Evolutionary conservation across 768 basidiomycete species (phyloP).

Genomic region (Lentinula aciculospora): DNA sequence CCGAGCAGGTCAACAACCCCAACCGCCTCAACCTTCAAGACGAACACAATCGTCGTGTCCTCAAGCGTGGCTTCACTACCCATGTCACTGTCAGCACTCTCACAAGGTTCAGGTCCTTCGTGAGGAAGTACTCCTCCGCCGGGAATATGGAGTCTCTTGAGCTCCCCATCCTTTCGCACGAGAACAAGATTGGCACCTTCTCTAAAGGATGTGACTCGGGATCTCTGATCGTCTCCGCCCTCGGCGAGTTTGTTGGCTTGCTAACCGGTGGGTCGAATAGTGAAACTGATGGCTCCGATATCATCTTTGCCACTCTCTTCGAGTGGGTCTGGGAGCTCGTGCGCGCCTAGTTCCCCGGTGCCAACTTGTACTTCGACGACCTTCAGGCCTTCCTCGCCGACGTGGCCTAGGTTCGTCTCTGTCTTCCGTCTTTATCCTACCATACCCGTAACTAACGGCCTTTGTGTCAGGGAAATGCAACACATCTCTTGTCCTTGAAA

Average conservation of each 20-base stretch:
- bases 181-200: slow-evolving; percentile 21
- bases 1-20: slow-evolving; percentile 23
- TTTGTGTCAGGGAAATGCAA: not conserved
- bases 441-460: not conserved
- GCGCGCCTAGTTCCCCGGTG: slow-evolving; percentile 14
- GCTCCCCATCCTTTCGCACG: slow-evolving; percentile 20
- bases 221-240: slow-evolving; percentile 23
- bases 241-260: slow-evolving; percentile 25
- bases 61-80: slow-evolving; percentile 31
- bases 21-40: slow-evolving; percentile 22
- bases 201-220: slow-evolving; percentile 33
- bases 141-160: slow-evolving; percentile 21
- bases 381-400: not conserved
- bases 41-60: slow-evolving; percentile 25
- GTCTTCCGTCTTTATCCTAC: slow-evolving; percentile 3
- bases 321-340: slow-evolving; percentile 24
- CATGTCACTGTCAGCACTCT: slow-evolving; percentile 29
- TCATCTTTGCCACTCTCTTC: slow-evolving; percentile 29
- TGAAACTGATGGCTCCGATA: slow-evolving; percentile 18
- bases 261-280: slow-evolving; percentile 21
- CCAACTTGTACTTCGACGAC: slow-evolving; percentile 15
- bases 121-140: slow-evolving; percentile 20
- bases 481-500: not conserved
- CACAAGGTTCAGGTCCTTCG: slow-evolving; percentile 25
- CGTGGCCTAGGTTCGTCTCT: slow-evolving; percentile 8